A percentile compares a stretch with the other conserved stretches of the same genome.
phyloP scores from a whole-genome alignment of 805 yeast genomes.

The Saccharomycopsis javanensis region DNA sequence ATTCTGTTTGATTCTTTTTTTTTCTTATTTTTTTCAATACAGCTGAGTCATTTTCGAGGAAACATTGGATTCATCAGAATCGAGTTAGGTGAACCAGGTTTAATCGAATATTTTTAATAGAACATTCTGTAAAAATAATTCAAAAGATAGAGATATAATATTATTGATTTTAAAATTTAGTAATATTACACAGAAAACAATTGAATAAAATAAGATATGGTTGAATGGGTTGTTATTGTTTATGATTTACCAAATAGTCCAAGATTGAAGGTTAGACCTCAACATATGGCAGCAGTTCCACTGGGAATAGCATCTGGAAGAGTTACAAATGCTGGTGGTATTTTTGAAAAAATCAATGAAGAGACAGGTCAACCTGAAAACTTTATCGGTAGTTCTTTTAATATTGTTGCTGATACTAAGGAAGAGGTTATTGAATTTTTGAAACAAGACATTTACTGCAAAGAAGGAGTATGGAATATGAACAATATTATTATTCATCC shows the following conservation, averaged over 20 bases:
- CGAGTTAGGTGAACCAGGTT: too few relatives aligned
- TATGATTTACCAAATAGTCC: conserved; percentile 60
- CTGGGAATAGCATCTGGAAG: conserved; percentile 32
- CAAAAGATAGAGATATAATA: too few relatives aligned
- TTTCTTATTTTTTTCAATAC: too few relatives aligned
- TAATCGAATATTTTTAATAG: too few relatives aligned
- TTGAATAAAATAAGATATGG: conserved; percentile 25
- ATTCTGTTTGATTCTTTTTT: too few relatives aligned
- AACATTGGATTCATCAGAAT: too few relatives aligned
- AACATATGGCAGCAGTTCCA: conserved; percentile 43
- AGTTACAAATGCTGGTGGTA: conserved; percentile 43
- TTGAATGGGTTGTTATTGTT: conserved; percentile 60
- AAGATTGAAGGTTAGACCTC: conserved; percentile 41
- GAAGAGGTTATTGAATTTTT: conserved; percentile 59
- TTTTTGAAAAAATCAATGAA: conserved; percentile 35
- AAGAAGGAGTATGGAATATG: conserved; percentile 69
- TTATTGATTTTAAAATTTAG: too few relatives aligned
- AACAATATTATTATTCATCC: conserved; percentile 53
- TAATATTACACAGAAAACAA: background rate
- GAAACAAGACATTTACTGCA: conserved; percentile 52
- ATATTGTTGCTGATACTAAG: conserved; percentile 51
- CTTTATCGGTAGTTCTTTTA: conserved; percentile 63
- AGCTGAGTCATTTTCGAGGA: too few relatives aligned
- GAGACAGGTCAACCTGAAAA: conserved; percentile 32
- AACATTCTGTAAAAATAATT: too few relatives aligned